Evolutionary conservation across 805 yeast species (phyloP).

Genomic region (Hyphopichia homilentoma): DNA sequence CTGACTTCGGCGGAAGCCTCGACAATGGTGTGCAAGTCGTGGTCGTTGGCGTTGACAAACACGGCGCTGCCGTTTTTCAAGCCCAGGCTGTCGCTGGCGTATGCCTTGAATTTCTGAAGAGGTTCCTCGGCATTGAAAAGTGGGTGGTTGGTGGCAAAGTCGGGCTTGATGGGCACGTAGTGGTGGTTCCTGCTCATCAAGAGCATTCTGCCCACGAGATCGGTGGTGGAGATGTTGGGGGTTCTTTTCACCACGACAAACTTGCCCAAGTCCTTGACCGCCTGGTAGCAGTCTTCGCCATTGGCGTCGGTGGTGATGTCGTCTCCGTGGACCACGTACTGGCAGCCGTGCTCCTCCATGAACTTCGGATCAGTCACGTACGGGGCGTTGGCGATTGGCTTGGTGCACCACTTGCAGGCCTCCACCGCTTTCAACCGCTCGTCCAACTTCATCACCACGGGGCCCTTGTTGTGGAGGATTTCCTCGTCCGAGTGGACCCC

Average conservation of each 20-base stretch:
- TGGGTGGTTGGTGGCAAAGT: slow-evolving; percentile 18
- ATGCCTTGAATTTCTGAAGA: slow-evolving; percentile 42
- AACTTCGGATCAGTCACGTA: slow-evolving; percentile 86
- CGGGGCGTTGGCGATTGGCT: slow-evolving; percentile 75
- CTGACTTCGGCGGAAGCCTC: slow-evolving; percentile 22
- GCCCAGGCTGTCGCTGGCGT: slow-evolving; percentile 67
- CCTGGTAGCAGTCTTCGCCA: slow-evolving; percentile 89
- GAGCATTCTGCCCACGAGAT: slow-evolving; percentile 86
- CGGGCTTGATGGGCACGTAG: slow-evolving; percentile 27
- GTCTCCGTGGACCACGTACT: slow-evolving; percentile 97
- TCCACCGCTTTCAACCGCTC: slow-evolving; percentile 84
- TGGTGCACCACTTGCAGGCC: slow-evolving; percentile 86
- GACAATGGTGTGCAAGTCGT: slow-evolving; percentile 26
- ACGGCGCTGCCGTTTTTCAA: slow-evolving; percentile 56
- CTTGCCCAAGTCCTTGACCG: slow-evolving; percentile 78
- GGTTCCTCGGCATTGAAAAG: slow-evolving; percentile 31
- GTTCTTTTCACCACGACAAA: slow-evolving; percentile 92
- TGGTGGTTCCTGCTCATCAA: slow-evolving; percentile 59
- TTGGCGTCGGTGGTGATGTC: slow-evolving; percentile 95
- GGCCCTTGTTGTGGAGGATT: slow-evolving; percentile 80
- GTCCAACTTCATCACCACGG: slow-evolving; percentile 80
- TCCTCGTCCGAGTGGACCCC: slow-evolving; percentile 95
- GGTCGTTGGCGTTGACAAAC: slow-evolving; percentile 32
- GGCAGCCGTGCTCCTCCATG: slow-evolving; percentile 70
- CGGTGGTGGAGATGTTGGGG: slow-evolving; percentile 92